Percentiles rank a stretch among this genome's conserved stretches.
Conservation (phyloP, 306 rosid species). For the Trifolium subterraneum region DNA sequence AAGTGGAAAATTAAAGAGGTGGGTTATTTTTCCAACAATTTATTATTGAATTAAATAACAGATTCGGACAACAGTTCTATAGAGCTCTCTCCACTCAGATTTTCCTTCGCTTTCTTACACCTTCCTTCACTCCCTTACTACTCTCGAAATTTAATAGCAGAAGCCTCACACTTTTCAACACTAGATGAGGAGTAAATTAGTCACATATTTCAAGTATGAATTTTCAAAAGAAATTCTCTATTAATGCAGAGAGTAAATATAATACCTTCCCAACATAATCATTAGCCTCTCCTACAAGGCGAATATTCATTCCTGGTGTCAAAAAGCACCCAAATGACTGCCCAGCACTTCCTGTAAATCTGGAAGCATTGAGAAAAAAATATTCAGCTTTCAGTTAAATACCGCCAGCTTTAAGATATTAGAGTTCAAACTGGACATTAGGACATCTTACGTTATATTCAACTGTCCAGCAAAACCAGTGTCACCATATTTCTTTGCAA, state of each 20-base stretch:
- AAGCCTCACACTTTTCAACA: slow-evolving; percentile 8
- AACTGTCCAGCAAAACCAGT: slow-evolving; percentile 97
- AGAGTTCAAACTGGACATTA: slow-evolving; percentile 31
- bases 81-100: slow-evolving; percentile 1
- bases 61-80: neutral
- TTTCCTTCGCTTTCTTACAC: neutral
- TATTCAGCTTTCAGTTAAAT: slow-evolving; percentile 39
- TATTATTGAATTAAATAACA: neutral
- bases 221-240: slow-evolving; percentile 21
- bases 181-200: slow-evolving; percentile 24
- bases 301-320: slow-evolving; percentile 98
- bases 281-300: slow-evolving; percentile 93
- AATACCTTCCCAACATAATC: slow-evolving; percentile 98
- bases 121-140: neutral
- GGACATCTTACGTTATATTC: slow-evolving; percentile 77
- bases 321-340: slow-evolving; percentile 98
- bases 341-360: slow-evolving; percentile 96
- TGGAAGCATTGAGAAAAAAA: slow-evolving; percentile 48
- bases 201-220: slow-evolving; percentile 29
- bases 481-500: slow-evolving; percentile 97
- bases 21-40: neutral
- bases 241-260: slow-evolving; percentile 8
- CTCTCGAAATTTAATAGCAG: slow-evolving; percentile 1
- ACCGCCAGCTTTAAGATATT: slow-evolving; percentile 22
- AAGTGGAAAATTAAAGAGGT: neutral